Evolutionary conservation across 441 rosid genomes (phyloP), one percentile per base, ranked within the genome.

Genomic region (Gossypium aridum): DNA sequence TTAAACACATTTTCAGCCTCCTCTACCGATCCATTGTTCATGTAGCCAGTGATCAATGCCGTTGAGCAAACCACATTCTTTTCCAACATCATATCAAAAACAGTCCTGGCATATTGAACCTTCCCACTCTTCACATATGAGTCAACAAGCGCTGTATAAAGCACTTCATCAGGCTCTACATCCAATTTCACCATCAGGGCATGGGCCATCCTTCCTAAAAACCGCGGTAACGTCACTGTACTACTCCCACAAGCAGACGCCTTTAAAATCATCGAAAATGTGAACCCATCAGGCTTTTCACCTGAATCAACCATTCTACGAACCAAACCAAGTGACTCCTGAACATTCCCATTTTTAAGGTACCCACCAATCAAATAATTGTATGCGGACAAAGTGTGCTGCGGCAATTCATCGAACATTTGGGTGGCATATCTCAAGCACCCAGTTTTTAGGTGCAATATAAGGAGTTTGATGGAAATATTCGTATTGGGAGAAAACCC

Each of bases 31-130:
- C 95, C 97, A 60, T 55, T 79, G 65, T 80, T 91, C 98, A 94
- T 92, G 76, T 88, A 92, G 62, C 96, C 98, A 0, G 97, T 85
- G 63, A 92, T 94, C 95, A 94, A 85, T 0, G 98, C 90, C 8
- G 98, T 92, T 14, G 95, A 88, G 62, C 97, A 90, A 0, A 92
- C 63, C 8, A 88, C 90, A 71, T 86, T 87, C 77, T 77, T 83
- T 47, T 82, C 92, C 77, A 79, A 80, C 90, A 85, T 88, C 85
- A 82, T 63, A 77, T 91, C 93, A 59, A 94, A 94, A 70, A 91
- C 90, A 4, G 83, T 82, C 82, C 94, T 87, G 2, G 92, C 98
- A 73, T 80, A 87, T 31, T 74, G 77, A 73, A 90, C 75, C 77
- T 72, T 86, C 66, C 88, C 88, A 43, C 79, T 84, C 85, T 91